These are phyloP conservation scores for Diaporthe batatas DNA, from an alignment of 2,329 filamentous ascomycete species.

Conservation along the genomic window DNA sequence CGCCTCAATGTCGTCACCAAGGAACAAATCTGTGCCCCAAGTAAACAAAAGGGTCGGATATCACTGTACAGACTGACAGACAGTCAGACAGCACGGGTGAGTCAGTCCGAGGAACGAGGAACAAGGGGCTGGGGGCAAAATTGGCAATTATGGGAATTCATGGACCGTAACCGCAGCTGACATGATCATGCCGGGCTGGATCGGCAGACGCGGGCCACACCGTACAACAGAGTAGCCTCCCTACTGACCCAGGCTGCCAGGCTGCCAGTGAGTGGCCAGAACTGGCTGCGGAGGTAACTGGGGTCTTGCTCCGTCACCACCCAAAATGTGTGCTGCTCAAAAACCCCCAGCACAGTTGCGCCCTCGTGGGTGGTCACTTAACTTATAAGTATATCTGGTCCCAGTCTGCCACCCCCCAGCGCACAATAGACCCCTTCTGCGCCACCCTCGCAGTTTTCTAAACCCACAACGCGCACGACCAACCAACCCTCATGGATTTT, in stretches of 20 bases:
- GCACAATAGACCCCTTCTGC: conserved; percentile 11
- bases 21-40: not conserved
- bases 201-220: conserved; percentile 25
- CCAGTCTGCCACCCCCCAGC: conserved; percentile 6
- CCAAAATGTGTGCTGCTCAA: conserved; percentile 9
- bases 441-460: conserved; percentile 26
- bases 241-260: not conserved
- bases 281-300: conserved; percentile 8
- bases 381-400: not conserved
- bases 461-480: not conserved
- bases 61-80: not conserved
- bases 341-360: conserved; percentile 23
- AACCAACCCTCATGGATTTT: conserved; percentile 47
- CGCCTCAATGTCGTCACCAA: conserved; percentile 19
- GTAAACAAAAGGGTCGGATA: not conserved
- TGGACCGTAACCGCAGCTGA: not conserved
- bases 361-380: too few relatives aligned
- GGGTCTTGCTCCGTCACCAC: conserved; percentile 29
- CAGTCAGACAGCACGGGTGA: not conserved
- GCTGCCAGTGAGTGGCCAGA: conserved; percentile 13
- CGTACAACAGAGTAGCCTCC: not conserved
- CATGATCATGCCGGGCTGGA: conserved; percentile 8
- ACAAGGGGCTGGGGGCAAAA: not conserved
- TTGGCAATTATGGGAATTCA: not conserved
- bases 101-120: not conserved